These are phyloP conservation scores for Trapa incisa DNA, from an alignment of 345 rosid genomes.

Conservation along the genomic window DNA sequence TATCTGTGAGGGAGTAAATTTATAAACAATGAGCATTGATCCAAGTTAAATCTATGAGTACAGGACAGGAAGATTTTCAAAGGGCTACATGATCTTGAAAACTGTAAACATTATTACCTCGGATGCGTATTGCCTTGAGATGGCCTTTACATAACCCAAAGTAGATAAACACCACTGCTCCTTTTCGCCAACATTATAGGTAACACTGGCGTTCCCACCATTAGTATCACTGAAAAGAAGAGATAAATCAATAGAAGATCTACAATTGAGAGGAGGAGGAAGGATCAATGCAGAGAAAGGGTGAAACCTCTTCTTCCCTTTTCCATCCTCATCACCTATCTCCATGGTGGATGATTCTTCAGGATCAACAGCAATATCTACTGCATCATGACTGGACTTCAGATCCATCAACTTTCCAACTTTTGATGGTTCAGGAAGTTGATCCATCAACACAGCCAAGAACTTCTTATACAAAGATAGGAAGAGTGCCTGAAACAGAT, in stretches of 20 bases:
- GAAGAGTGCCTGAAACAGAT: constrained; percentile 40
- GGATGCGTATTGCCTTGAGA: constrained; percentile 81
- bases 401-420: constrained; percentile 44
- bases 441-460: constrained; percentile 55
- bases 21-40: not conserved
- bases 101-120: constrained; percentile 37
- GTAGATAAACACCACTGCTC: constrained; percentile 94
- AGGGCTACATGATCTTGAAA: not conserved
- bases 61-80: not conserved
- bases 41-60: not conserved
- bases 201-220: constrained; percentile 21
- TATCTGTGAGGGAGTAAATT: constrained; percentile 28
- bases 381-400: constrained; percentile 32
- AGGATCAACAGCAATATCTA: constrained; percentile 41
- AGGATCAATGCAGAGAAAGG: not conserved
- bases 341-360: constrained; percentile 73
- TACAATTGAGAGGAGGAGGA: not conserved
- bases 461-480: constrained; percentile 54
- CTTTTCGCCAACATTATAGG: constrained; percentile 53
- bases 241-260: not conserved
- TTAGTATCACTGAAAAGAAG: constrained; percentile 33
- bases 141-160: constrained; percentile 74
- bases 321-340: constrained; percentile 58
- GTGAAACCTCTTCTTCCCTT: constrained; percentile 30
- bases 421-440: constrained; percentile 64